These are phyloP conservation scores for Solanum sparsipilum DNA, from an alignment of 257 asterid genomes.

Conservation along the genomic window DNA sequence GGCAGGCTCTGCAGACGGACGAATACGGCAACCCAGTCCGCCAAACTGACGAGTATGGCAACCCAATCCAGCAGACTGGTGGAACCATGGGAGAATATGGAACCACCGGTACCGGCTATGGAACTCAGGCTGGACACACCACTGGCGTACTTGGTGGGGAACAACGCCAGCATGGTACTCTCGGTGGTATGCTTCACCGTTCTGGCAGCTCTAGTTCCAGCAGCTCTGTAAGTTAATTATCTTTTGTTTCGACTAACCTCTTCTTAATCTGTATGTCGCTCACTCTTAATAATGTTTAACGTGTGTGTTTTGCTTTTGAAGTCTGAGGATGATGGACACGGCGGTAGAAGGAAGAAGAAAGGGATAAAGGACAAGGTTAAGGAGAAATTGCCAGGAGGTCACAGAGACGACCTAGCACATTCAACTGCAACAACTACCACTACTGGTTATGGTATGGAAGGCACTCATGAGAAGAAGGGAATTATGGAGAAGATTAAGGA, in stretches of 20 bases:
- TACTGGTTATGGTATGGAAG: slow-evolving; percentile 21
- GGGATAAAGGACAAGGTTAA: slow-evolving; percentile 31
- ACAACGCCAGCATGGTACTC: slow-evolving; percentile 9
- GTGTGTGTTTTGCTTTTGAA: neutral
- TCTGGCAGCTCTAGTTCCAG: slow-evolving; percentile 41
- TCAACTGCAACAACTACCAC: neutral
- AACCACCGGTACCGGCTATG: slow-evolving; percentile 10
- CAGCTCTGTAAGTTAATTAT: slow-evolving; percentile 16
- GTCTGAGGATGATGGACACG: slow-evolving; percentile 40
- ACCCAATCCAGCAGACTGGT: slow-evolving; percentile 17
- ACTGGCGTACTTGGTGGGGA: slow-evolving; percentile 6
- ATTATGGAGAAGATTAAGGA: slow-evolving; percentile 72
- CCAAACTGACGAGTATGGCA: slow-evolving; percentile 21
- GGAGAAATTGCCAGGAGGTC: slow-evolving; percentile 40
- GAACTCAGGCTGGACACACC: neutral
- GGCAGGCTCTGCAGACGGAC: slow-evolving; percentile 27
- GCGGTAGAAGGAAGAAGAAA: slow-evolving; percentile 39
- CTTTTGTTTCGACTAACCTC: neutral
- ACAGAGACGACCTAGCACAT: slow-evolving; percentile 18
- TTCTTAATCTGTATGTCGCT: neutral
- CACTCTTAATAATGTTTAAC: neutral
- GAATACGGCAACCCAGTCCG: slow-evolving; percentile 38
- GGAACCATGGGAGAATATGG: slow-evolving; percentile 21
- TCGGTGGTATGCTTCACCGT: slow-evolving; percentile 32
- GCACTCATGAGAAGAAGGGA: slow-evolving; percentile 62